Conservation (phyloP, 1,284 basidiomycete species). For the Ustilago tritici region DNA sequence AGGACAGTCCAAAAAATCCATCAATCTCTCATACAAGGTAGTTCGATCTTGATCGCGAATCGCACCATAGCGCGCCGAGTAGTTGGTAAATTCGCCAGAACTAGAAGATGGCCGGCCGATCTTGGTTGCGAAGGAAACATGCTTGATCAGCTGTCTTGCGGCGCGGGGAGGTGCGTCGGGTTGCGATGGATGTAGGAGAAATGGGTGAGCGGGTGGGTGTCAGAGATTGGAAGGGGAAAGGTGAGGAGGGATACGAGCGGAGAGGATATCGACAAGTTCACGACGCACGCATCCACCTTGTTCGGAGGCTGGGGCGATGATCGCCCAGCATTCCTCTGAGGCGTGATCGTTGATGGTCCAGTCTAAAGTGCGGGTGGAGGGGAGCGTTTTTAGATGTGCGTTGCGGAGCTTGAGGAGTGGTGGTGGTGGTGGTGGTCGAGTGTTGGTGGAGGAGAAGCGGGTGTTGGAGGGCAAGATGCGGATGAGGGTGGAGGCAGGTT, state of each 20-base stretch:
- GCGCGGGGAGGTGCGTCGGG: constrained; percentile 2
- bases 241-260: constrained; percentile 29
- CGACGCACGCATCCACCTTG: constrained; percentile 50
- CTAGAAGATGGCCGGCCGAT: constrained; percentile 14
- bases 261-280: constrained; percentile 48
- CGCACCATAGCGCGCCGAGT: constrained; percentile 62
- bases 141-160: constrained; percentile 34
- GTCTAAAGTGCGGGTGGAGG: constrained; percentile 3
- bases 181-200: constrained; percentile 23
- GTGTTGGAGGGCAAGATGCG: too few species aligned
- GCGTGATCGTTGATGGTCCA: constrained; percentile 56
- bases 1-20: constrained; percentile 57
- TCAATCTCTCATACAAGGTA: constrained; percentile 63
- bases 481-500: too few species aligned
- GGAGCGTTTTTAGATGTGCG: constrained; percentile 4
- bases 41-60: constrained; percentile 62
- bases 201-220: constrained; percentile 42
- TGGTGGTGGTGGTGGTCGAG: neutral
- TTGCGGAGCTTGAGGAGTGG: constrained; percentile 27
- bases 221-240: neutral
- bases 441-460: constrained; percentile 12
- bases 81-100: constrained; percentile 62
- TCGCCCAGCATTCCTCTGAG: constrained; percentile 60
- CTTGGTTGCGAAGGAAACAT: constrained; percentile 59
- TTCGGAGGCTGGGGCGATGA: constrained; percentile 58